Conservation (phyloP, 768 basidiomycete genomes). For the Mrakia hoshinonis region DNA sequence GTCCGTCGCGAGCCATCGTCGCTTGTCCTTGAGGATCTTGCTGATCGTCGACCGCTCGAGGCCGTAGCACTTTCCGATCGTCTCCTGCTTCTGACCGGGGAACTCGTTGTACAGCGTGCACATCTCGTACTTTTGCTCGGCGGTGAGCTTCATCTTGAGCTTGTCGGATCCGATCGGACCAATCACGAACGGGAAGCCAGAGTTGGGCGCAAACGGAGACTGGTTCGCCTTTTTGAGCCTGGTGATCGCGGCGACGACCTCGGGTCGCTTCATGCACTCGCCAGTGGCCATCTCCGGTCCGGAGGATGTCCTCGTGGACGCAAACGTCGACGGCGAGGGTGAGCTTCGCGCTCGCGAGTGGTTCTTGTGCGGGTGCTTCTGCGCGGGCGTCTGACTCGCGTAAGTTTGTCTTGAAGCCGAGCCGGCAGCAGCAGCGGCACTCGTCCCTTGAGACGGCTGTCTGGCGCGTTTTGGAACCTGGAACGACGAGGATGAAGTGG, state of each 20-base stretch:
- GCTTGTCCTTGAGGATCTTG: slow-evolving; percentile 78
- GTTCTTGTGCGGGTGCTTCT: neutral
- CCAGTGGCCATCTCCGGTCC: neutral
- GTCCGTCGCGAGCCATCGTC: slow-evolving; percentile 56
- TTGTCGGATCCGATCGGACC: slow-evolving; percentile 17
- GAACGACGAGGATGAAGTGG: slow-evolving; percentile 3
- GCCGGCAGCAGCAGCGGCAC: no score
- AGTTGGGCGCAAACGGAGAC: neutral
- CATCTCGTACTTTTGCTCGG: slow-evolving; percentile 64
- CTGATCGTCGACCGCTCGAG: slow-evolving; percentile 90
- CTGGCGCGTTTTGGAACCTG: neutral
- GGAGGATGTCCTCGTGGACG: neutral
- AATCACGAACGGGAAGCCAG: neutral
- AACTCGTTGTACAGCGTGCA: slow-evolving; percentile 58
- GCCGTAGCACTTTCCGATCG: slow-evolving; percentile 64
- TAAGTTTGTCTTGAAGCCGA: neutral
- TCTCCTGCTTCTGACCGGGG: slow-evolving; percentile 68
- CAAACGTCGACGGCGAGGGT: neutral
- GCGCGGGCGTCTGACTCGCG: neutral
- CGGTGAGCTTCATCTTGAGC: slow-evolving; percentile 48
- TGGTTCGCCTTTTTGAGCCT: neutral
- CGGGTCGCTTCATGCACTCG: neutral
- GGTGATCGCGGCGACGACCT: slow-evolving; percentile 4
- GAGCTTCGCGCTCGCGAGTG: slow-evolving; percentile 7
- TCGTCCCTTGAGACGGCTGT: neutral